Evolutionary conservation across 78 protist genomes (phyloP), one percentile per base, ranked within the genome.

Genomic region (Cavenderia fasciculata): DNA sequence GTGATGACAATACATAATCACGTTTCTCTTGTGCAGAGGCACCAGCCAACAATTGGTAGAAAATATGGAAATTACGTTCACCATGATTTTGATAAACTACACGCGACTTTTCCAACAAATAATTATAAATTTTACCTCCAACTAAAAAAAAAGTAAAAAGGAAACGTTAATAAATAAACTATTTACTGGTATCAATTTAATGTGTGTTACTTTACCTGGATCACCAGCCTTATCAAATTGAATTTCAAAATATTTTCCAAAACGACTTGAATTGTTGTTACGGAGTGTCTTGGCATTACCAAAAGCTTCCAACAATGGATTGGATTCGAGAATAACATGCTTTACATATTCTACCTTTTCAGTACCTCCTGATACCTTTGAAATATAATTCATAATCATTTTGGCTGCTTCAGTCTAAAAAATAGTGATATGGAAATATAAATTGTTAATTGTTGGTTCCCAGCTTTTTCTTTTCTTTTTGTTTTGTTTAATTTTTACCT

Each of bases 321-420:
- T 96, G 31, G 96, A 94, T 51, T 87, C 96, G 46, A 96, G 41
- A 68, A 96, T 61, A 19, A 85, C 85, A 29, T 61, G 49, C 49
- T 72, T 86, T 2, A 92, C 94, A 16, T 86, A 47, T 36, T 85
- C 92, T 41, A 90, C 93, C 38, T 90, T 69, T 31, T 92, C 94
- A 23, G 92, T 34, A 29, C 93, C 92, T 27, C 98, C 97, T n/a
- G 95, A 51, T 19, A 94, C 93, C 34, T 41, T 85, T 4, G 98
- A 88, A 47, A 98, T 59, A 76, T 98, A 98, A 34, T 54, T 74
- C 96, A 98, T 94, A 65, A 97, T 95, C 49, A 76, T 51, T 86
- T 98, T 98, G 62, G 98, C 94, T n/a, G 98, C 94, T 62, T 96
- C 99, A 6, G 99, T 98, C 65, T 82, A n/a, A n/a, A n/a, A n/a